Evolutionary conservation across 1,284 basidiomycete genomes (phyloP).

Genomic region (Anthracocystis panici-leucophaei): DNA sequence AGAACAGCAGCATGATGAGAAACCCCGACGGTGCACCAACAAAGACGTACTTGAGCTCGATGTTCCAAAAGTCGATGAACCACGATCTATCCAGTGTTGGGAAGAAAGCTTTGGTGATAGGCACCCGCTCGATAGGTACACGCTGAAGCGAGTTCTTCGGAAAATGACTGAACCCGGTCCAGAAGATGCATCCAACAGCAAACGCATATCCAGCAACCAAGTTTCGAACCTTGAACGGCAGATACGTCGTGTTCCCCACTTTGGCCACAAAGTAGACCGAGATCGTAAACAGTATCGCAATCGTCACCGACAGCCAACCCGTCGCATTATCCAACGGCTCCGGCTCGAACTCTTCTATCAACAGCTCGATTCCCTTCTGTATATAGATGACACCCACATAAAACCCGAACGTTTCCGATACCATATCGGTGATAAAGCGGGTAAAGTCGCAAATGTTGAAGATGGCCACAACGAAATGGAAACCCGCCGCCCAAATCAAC

Average conservation of each 20-base stretch:
- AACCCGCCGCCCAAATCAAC: slow-evolving; percentile 90
- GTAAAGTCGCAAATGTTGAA: slow-evolving; percentile 76
- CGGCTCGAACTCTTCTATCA: slow-evolving; percentile 69
- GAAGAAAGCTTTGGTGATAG: slow-evolving; percentile 67
- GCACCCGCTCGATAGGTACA: slow-evolving; percentile 62
- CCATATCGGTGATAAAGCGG: slow-evolving; percentile 76
- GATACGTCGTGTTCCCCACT: slow-evolving; percentile 60
- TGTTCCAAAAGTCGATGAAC: slow-evolving; percentile 91
- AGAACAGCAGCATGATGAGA: slow-evolving; percentile 69
- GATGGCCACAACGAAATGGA: slow-evolving; percentile 88
- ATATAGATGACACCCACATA: slow-evolving; percentile 69
- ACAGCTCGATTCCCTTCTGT: slow-evolving; percentile 71
- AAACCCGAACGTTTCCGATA: slow-evolving; percentile 93
- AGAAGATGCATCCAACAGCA: slow-evolving; percentile 70
- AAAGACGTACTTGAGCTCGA: slow-evolving; percentile 89
- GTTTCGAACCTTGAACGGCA: slow-evolving; percentile 70
- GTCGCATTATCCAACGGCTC: slow-evolving; percentile 64
- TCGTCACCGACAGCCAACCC: slow-evolving; percentile 71
- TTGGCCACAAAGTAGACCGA: slow-evolving; percentile 69
- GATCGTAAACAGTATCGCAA: slow-evolving; percentile 71
- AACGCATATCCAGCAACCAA: slow-evolving; percentile 70
- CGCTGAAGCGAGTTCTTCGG: slow-evolving; percentile 60
- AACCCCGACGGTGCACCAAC: slow-evolving; percentile 77
- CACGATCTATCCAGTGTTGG: slow-evolving; percentile 82
- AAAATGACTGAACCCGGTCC: slow-evolving; percentile 71